Base-by-base conservation (phyloP, 1,139 yeast species). In the Hemisphaericaspora subhashii region DNA sequence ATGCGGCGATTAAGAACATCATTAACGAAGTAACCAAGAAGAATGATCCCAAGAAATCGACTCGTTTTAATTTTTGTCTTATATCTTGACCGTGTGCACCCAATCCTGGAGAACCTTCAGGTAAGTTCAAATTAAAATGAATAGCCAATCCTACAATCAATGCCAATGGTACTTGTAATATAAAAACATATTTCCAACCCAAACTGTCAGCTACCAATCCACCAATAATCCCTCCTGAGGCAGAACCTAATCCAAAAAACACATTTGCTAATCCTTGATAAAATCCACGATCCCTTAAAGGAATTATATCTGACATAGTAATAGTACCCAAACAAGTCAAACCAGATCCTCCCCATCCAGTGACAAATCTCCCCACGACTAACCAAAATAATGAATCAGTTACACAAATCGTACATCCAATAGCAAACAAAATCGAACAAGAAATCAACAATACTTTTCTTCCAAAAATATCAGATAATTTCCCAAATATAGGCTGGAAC, bases 381-480 rank as follows among this genome's bases (percentile, higher is more conserved):
- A 89, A 71, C 50, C 59, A 45, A n/a, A 50, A 33, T 33, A 75
- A 60, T 4, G 74, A 64, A 39, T 62, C 58, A 3, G 77, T 66
- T 2, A 60, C 66, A 46, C 74, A 67, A 36, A 72, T 62, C 12
- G 55, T 42, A 45, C 77, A 72, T 0, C 77, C 77, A 8, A 66
- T 32, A 8, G 63, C 62, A 48, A 72, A 72, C 31, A 69, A 52
- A 1, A 49, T 46, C 24, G 66, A 57, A 50, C 77, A 72, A 10
- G 60, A 43, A 13, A 70, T 44, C 16, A 72, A 54, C 16, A 64
- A 53, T 38, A 52, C 56, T 53, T 78, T 84, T 51, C 96, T 74
- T 15, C 96, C 96, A 58, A 83, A 87, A 32, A 88, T 86, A 53
- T 88, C 96, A 3, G 94, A 83, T 24, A 89, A 61, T 54, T 87